Percentiles rank a stretch among this genome's conserved stretches.
phyloP scores from a whole-genome alignment of 2,329 filamentous ascomycete genomes.

The Cladosporium sp. region DNA sequence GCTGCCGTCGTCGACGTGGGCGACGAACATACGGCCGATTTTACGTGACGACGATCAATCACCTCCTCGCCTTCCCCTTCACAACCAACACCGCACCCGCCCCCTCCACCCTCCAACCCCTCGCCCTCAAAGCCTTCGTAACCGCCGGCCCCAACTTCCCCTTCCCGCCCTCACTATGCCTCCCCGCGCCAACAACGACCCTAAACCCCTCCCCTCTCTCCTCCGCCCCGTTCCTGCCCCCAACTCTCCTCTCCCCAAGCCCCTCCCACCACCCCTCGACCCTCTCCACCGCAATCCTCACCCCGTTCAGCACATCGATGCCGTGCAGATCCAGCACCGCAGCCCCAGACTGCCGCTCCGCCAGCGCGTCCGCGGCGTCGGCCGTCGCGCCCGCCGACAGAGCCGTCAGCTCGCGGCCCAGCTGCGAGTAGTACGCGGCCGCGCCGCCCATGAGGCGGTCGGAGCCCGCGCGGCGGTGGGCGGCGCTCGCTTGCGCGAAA shows the following conservation, averaged over 20 bases:
- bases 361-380: slow-evolving; percentile 63
- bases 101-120: slow-evolving; percentile 78
- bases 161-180: slow-evolving; percentile 69
- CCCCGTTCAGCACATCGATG: slow-evolving; percentile 71
- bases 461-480: slow-evolving; percentile 58
- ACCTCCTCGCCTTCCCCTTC: slow-evolving; percentile 43
- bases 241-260: slow-evolving; percentile 59
- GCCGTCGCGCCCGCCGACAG: slow-evolving; percentile 54
- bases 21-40: no score
- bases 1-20: no score
- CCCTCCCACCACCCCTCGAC: slow-evolving; percentile 70
- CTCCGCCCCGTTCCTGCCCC: slow-evolving; percentile 38
- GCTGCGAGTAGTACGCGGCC: slow-evolving; percentile 67
- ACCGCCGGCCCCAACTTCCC: slow-evolving; percentile 74
- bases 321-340: slow-evolving; percentile 73
- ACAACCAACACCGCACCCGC: slow-evolving; percentile 66
- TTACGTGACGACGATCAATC: not conserved
- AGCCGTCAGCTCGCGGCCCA: slow-evolving; percentile 58
- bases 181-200: slow-evolving; percentile 75
- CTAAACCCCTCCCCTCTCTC: slow-evolving; percentile 52
- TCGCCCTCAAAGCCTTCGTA: slow-evolving; percentile 63
- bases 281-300: slow-evolving; percentile 65
- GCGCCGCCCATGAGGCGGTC: slow-evolving; percentile 68
- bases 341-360: slow-evolving; percentile 56
- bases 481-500: slow-evolving; percentile 51